Evolutionary conservation across 1,139 yeast genomes (phyloP), one percentile per base, ranked within the genome.

Genomic region (Candida gigantensis): DNA sequence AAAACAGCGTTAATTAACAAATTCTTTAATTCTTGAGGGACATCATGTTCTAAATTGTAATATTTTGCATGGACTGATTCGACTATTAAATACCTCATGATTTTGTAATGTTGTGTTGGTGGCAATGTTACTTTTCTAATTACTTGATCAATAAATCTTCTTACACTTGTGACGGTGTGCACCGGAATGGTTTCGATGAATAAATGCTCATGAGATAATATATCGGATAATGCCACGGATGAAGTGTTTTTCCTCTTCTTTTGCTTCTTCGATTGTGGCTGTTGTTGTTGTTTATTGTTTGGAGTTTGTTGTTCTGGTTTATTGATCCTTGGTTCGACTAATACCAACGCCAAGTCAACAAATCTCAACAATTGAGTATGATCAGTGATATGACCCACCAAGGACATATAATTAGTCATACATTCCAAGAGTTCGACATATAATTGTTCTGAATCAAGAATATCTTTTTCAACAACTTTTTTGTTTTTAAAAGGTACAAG

Each of bases 191-290:
- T 55, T 8, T 62, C 55, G 11, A 59, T 53, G 48, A 86, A 85
- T 34, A 79, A 62, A 34, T 76, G 79, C 23, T 84, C 74, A 53
- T 84, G 86, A 1, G 92, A 79, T 32, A 84, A 68, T 28, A 84
- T 61, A 61, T 87, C 96, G 3, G 94, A 77, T 46, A 84, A 60
- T 3, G 83, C 76, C 18, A 72, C 70, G 1, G 73, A 50, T 16
- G 65, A 63, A 31, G 56, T 58, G 35, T 61, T 66, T 51, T 70
- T 77, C 52, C 66, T 73, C 50, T 69, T 70, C 44, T 68, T 68
- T 34, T 62, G 53, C 20, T 57, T 59, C 35, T 55, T 53, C 4
- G 51, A 44, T 16, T 28, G 34, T 9, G 26, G 33, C 28, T 24
- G 31, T 18, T 16, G 27, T 16, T 17, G 32, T 18, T n/a, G 11